Percentiles rank a stretch among this genome's conserved stretches.
phyloP scores from a whole-genome alignment of 306 rosid genomes.

The Prunus fruticosa region DNA sequence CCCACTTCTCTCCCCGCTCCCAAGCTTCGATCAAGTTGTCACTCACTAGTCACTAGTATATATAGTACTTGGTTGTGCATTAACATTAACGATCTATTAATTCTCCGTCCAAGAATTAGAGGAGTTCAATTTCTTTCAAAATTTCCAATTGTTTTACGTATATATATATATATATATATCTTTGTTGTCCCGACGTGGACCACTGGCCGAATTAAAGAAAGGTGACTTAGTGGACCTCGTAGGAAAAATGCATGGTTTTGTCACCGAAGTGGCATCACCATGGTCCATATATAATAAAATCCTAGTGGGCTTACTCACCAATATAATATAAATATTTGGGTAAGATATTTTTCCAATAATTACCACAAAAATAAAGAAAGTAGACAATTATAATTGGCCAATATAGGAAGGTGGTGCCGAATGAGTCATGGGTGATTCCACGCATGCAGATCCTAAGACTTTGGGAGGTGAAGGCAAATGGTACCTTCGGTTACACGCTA shows the following conservation, averaged over 20 bases:
- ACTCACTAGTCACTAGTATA: no score
- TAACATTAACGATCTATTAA: no score
- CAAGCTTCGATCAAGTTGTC: no score
- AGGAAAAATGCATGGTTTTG: conserved; percentile 15
- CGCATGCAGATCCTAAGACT: neutral
- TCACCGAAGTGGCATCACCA: conserved; percentile 23
- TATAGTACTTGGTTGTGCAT: no score
- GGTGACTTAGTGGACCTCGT: conserved; percentile 33
- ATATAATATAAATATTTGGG: neutral
- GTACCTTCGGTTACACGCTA: neutral
- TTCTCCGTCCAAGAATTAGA: no score
- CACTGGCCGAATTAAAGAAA: neutral
- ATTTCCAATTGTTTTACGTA: no score
- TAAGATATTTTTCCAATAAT: neutral
- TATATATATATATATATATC: no score
- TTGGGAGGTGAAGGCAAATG: neutral
- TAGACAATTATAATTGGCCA: no score
- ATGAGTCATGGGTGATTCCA: neutral
- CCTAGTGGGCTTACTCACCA: no score
- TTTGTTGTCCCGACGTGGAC: no score
- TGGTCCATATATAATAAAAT: neutral
- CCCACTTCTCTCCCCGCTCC: no score
- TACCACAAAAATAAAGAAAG: neutral
- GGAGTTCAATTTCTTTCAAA: no score
- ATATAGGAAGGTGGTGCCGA: neutral